Percentiles rank a stretch among this genome's conserved stretches.
Evolutionary conservation across 305 asterid species (phyloP).

Genomic region (Caryopteris hybrid): DNA sequence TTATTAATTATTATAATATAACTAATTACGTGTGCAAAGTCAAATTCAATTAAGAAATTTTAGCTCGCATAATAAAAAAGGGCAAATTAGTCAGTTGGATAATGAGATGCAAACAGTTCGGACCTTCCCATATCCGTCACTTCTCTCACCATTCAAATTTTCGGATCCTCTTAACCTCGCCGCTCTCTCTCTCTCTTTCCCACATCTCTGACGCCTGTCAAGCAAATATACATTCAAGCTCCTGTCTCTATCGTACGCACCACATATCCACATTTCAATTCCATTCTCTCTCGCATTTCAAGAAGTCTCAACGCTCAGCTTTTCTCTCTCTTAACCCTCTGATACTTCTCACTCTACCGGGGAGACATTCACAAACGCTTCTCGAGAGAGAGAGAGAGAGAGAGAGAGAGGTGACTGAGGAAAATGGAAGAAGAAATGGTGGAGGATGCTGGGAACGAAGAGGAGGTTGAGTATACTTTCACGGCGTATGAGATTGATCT

Average conservation of each 20-base stretch:
- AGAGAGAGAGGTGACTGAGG: background rate
- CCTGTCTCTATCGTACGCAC: slow-evolving; percentile 44
- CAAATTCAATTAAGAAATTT: background rate
- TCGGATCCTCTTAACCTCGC: slow-evolving; percentile 24
- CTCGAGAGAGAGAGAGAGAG: background rate
- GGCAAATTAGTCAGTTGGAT: slow-evolving; percentile 4
- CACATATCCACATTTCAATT: slow-evolving; percentile 27
- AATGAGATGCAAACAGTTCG: slow-evolving; percentile 5
- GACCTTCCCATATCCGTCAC: slow-evolving; percentile 27
- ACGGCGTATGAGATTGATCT: slow-evolving; percentile 78
- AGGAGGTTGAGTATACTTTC: slow-evolving; percentile 43
- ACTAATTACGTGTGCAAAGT: background rate
- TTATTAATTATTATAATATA: too few species aligned
- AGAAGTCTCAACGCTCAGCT: slow-evolving; percentile 17
- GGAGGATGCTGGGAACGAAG: slow-evolving; percentile 24
- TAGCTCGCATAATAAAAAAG: too few species aligned
- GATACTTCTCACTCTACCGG: slow-evolving; percentile 6
- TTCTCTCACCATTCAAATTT: slow-evolving; percentile 32
- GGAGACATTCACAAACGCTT: background rate
- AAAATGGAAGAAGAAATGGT: slow-evolving; percentile 67
- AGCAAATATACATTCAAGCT: slow-evolving; percentile 23
- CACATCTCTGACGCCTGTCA: slow-evolving; percentile 16
- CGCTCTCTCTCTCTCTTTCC: slow-evolving; percentile 23
- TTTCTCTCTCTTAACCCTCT: background rate
- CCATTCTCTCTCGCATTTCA: slow-evolving; percentile 34